Evolutionary conservation across 495 filamentous ascomycete genomes (phyloP), one percentile per base, ranked within the genome.

Genomic region (Ramalina intermedia): DNA sequence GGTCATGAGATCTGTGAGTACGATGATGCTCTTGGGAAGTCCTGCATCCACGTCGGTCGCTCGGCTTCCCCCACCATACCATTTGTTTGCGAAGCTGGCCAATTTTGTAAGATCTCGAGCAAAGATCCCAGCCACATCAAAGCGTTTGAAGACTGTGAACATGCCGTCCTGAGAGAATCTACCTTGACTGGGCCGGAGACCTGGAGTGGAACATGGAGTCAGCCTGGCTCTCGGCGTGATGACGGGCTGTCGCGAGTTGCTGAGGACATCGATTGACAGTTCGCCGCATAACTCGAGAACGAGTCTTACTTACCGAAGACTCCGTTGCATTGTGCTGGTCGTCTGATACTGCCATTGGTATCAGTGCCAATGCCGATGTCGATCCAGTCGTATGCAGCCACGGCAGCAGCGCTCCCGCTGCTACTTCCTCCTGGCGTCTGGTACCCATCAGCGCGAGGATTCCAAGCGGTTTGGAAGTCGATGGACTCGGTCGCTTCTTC

Each of bases 351-450:
- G 29, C 46, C 46, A 23, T 44, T 43, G 35, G 17, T 52, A 45
- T 72, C 71, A 16, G 57, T 64, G 0, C 75, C 73, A 16, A 78
- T 59, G 12, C 63, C 64, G 23, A 70, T 58, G 57, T 80, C 76
- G 8, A 79, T 53, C 74, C 74, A 80, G 16, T 65, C 65, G 49
- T 79, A 57, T 14, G 55, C 18, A 23, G 50, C 54, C 36, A 57
- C 14, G 17, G 51, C 56, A 12, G 42, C 55, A 16, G 41, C 54
- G 27, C 47, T 57, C n/a, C 54, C 54, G 38, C 39, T 50, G 54
- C 54, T 56, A 46, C 56, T 56, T 33, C 46, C 56, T 17, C 41
- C 54, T 21, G 56, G 17, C n/a, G 46, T 33, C 43, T 41, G 51
- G 37, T 56, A 57, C 16, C 50, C 56, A 51, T 59, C 49, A 18